Evolutionary conservation across 305 asterid genomes (phyloP).

Genomic region (Galium porrigens): DNA sequence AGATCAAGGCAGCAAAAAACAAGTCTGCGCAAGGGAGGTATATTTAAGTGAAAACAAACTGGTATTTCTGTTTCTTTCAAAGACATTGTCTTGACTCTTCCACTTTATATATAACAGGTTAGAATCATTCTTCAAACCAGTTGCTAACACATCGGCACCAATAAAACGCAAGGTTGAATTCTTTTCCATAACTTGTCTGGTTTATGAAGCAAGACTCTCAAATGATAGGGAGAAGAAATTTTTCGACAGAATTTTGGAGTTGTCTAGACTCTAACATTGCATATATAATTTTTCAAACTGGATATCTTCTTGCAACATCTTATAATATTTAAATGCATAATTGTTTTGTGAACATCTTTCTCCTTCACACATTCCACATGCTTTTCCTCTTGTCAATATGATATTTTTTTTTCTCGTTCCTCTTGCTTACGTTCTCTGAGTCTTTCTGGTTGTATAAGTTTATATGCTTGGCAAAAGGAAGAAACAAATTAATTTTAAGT

Average conservation of each 20-base stretch:
- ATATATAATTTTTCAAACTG: neutral
- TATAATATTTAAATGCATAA: neutral
- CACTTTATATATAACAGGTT: slow-evolving; percentile 36
- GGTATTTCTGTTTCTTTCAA: slow-evolving; percentile 4
- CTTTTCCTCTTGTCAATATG: no score
- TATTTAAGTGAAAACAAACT: slow-evolving; percentile 10
- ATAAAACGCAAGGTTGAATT: slow-evolving; percentile 65
- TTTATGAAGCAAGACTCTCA: neutral
- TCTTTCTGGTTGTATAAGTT: no score
- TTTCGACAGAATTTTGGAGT: neutral
- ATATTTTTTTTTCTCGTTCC: neutral
- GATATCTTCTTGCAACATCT: neutral
- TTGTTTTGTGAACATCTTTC: neutral
- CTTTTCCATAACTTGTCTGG: neutral
- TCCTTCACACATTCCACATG: neutral
- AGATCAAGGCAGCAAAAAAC: slow-evolving; percentile 88
- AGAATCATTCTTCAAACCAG: slow-evolving; percentile 90
- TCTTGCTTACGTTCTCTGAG: neutral
- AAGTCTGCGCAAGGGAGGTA: slow-evolving; percentile 94
- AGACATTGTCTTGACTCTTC: slow-evolving; percentile 14
- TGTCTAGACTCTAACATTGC: neutral
- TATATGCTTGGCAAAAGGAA: neutral
- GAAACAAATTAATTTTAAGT: neutral
- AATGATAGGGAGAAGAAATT: neutral
- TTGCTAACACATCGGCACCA: slow-evolving; percentile 46